Evolutionary conservation across 2,329 filamentous ascomycete genomes (phyloP), one percentile per base, ranked within the genome.

Genomic region (Seiridium unicorne): DNA sequence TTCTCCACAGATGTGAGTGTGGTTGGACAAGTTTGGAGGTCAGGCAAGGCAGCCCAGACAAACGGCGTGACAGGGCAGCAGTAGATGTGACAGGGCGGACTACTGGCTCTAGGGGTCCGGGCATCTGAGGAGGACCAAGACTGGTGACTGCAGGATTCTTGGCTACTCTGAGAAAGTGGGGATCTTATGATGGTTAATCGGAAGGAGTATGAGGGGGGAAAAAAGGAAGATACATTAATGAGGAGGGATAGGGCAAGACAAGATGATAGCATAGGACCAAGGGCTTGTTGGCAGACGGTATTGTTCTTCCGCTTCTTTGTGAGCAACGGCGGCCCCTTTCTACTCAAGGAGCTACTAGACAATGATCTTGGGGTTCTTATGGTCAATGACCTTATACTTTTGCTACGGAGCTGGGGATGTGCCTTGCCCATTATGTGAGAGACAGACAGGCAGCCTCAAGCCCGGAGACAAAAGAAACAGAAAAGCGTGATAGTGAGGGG

Each of bases 381-480:
- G 44, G 47, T 65, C 58, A 63, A 66, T 67, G 64, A 63, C 56
- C 49, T 66, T 66, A 62, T 65, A 59, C 57, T 58, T 44, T 44
- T 44, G n/a, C 51, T 44, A 18, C 49, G 38, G 18, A 42, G 51
- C 18, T 38, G 10, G 18, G 36, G 51, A 26, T 35, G 9, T 44
- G n/a, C 36, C 51, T 38, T 55, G 13, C n/a, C 38, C 18, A 26
- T 32, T 36, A 31, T 35, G 46, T 48, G 46, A 48, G 46, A 31
- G 46, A 31, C 8, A 48, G 46, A n/a, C 46, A n/a, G 46, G 46
- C 35, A 55, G 38, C n/a, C 38, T 13, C 42, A 5, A 42, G 13
- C n/a, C 18, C 11, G 18, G 9, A 34, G 40, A 47, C 42, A 46
- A 26, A 31, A 44, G 8, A 10, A n/a, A 57, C 40, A 47, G 54